Evolutionary conservation across 1,139 yeast genomes (phyloP).

Genomic region (Kodamaea suecica): DNA sequence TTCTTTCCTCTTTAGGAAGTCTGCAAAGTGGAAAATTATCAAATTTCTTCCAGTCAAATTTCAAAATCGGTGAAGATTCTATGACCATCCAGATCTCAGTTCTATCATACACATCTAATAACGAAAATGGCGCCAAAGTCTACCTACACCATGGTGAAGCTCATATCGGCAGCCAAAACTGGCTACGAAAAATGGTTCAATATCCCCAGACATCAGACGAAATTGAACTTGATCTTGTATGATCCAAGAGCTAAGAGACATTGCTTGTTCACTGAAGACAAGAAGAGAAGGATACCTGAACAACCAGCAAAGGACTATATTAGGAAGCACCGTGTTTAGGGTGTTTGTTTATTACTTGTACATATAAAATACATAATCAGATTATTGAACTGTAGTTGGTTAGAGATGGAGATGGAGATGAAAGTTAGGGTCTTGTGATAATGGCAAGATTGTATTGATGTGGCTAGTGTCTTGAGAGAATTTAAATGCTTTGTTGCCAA

Average conservation of each 20-base stretch:
- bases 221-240: slow-evolving; percentile 79
- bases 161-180: slow-evolving; percentile 65
- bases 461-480: too few species aligned
- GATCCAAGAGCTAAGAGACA: slow-evolving; percentile 75
- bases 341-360: slow-evolving; percentile 8
- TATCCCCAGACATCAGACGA: slow-evolving; percentile 77
- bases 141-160: slow-evolving; percentile 47
- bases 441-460: too few species aligned
- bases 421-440: too few species aligned
- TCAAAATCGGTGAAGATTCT: too few species aligned
- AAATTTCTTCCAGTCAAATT: neutral
- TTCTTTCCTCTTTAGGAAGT: slow-evolving; percentile 10
- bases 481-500: too few species aligned
- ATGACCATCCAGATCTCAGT: neutral
- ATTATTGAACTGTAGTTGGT: too few species aligned
- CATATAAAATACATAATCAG: slow-evolving; percentile 5
- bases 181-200: slow-evolving; percentile 80
- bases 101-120: too few species aligned
- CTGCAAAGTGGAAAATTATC: too few species aligned
- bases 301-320: slow-evolving; percentile 57
- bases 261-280: slow-evolving; percentile 83
- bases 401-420: too few species aligned
- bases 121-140: slow-evolving; percentile 45
- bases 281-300: slow-evolving; percentile 77
- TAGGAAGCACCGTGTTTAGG: slow-evolving; percentile 37